A percentile compares a stretch with the other conserved stretches of the same genome.
Evolutionary conservation across 257 asterid species (phyloP).

Genomic region (Nicotiana attenuata): DNA sequence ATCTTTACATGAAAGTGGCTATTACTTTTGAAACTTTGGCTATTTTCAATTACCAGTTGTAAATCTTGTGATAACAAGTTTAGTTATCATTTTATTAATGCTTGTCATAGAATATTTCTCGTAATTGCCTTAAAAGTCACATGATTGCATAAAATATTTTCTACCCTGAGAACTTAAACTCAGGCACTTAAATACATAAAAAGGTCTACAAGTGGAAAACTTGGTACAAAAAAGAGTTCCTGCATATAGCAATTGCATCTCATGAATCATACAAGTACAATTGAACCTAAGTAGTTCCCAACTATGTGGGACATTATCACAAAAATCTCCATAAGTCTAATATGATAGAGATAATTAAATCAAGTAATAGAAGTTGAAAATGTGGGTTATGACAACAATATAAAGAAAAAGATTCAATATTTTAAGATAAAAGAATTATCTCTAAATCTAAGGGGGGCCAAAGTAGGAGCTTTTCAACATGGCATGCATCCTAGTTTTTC

Average conservation of each 20-base stretch:
- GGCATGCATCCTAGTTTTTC: conserved; percentile 27
- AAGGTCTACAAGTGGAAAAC: neutral
- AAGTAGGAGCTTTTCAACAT: conserved; percentile 25
- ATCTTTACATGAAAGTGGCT: no score
- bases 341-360: conserved; percentile 14
- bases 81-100: no score
- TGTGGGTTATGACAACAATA: conserved; percentile 21
- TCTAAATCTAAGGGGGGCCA: conserved; percentile 29
- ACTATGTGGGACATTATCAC: neutral
- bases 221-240: conserved; percentile 5
- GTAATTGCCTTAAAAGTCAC: no score
- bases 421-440: conserved; percentile 25
- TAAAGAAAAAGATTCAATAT: conserved; percentile 10
- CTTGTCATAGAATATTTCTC: no score
- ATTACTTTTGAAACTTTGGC: no score
- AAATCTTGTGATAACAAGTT: no score
- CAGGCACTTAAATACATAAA: neutral
- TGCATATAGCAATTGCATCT: conserved; percentile 11
- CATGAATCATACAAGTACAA: neutral
- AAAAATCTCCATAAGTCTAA: conserved; percentile 16
- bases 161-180: no score
- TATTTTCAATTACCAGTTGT: no score
- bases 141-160: no score
- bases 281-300: neutral
- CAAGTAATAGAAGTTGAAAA: conserved; percentile 4